These are phyloP conservation scores for Dictyostelium firmibasis DNA, from an alignment of 78 protist species.

Conservation along the genomic window DNA sequence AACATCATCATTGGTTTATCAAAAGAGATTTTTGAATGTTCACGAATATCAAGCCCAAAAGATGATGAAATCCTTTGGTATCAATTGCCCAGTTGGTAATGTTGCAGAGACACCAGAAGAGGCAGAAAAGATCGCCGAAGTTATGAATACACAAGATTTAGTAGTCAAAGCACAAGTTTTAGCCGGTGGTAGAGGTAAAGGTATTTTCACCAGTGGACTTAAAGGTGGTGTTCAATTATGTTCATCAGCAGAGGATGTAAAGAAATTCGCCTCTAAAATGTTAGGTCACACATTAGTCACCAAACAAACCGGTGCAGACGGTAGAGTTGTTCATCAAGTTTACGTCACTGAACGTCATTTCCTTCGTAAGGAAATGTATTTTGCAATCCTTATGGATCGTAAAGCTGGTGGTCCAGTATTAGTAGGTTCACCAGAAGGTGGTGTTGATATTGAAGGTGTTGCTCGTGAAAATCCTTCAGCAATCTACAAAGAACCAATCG, in stretches of 20 bases:
- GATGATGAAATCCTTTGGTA: constrained; percentile 67
- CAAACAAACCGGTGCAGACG: constrained; percentile 93
- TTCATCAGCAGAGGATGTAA: constrained; percentile 27
- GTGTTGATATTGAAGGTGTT: constrained; percentile 95
- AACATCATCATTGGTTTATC: constrained; percentile 21
- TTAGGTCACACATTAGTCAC: constrained; percentile 94
- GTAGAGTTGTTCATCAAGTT: constrained; percentile 78
- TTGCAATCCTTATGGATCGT: constrained; percentile 98
- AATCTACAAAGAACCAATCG: constrained; percentile 88
- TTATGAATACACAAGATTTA: constrained; percentile 63
- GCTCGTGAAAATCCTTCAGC: constrained; percentile 85
- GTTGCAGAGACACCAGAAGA: constrained; percentile 84
- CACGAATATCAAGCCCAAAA: constrained; percentile 84
- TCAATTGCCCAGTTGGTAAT: constrained; percentile 73
- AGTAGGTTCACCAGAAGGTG: constrained; percentile 91
- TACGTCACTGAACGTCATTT: constrained; percentile 81
- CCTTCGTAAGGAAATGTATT: constrained; percentile 90
- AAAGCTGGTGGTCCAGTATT: constrained; percentile 81
- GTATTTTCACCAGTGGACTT: constrained; percentile 92
- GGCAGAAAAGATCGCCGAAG: constrained; percentile 69
- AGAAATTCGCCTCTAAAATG: constrained; percentile 89
- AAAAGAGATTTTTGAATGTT: constrained; percentile 58
- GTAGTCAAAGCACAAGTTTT: constrained; percentile 96
- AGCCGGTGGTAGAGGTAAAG: constrained; percentile 99
- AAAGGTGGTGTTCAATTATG: constrained; percentile 95